These are phyloP conservation scores for Pyrenochaeta sp. DNA, from an alignment of 2,329 filamentous ascomycete genomes.

Conservation along the genomic window DNA sequence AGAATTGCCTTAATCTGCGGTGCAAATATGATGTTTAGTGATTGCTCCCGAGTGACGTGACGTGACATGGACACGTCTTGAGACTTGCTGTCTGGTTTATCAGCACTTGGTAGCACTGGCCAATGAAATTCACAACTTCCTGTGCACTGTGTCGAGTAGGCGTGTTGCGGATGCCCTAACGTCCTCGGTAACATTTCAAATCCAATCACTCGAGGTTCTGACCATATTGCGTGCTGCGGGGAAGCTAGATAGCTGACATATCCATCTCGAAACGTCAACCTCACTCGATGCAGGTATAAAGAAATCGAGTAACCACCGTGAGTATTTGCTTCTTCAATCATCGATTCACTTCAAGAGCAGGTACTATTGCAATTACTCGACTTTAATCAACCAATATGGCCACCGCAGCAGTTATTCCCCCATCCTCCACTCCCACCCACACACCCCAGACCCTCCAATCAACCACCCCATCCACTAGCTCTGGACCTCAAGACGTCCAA, in stretches of 20 bases:
- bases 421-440: constrained; percentile 27
- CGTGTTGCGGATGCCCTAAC: background rate
- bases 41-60: background rate
- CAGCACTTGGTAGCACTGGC: background rate
- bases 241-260: constrained; percentile 39
- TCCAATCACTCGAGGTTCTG: constrained; percentile 21
- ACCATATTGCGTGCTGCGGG: constrained; percentile 45
- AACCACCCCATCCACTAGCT: background rate
- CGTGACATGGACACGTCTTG: background rate
- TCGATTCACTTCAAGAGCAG: background rate
- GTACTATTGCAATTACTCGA: too few relatives aligned
- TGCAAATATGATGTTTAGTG: constrained; percentile 2
- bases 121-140: background rate
- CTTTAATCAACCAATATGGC: constrained; percentile 24
- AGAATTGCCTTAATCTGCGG: background rate
- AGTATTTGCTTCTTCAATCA: background rate
- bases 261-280: constrained; percentile 12
- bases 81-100: background rate
- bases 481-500: constrained; percentile 32
- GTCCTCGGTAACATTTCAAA: constrained; percentile 23
- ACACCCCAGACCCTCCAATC: constrained; percentile 21
- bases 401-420: constrained; percentile 37
- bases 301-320: background rate
- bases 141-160: background rate
- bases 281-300: constrained; percentile 10